phyloP scores from a whole-genome alignment of 176 grass and related monocot species.

The Eragrostis nindensis region DNA sequence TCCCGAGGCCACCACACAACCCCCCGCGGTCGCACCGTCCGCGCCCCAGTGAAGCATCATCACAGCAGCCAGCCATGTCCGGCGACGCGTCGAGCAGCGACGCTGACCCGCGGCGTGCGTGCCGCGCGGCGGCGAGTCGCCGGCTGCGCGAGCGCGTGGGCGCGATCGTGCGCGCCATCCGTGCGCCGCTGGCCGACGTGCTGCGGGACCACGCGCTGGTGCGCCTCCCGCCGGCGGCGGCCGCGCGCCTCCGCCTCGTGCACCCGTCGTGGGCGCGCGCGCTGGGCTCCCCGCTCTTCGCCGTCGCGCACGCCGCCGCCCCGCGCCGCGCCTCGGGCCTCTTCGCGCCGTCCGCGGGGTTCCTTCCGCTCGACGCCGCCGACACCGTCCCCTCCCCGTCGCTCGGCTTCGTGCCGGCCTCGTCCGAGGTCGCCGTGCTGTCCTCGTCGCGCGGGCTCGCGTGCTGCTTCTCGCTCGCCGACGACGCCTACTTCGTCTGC shows the following conservation, averaged over 20 bases:
- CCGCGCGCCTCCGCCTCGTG: conserved; percentile 47
- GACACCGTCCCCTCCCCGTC: conserved; percentile 34
- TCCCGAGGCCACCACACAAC: too few relatives aligned
- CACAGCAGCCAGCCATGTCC: conserved; percentile 19
- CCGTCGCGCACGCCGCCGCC: conserved; percentile 46
- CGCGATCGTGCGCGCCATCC: neutral
- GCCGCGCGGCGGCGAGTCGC: neutral
- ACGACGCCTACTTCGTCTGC: conserved; percentile 46
- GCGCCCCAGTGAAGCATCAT: neutral
- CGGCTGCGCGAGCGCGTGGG: conserved; percentile 14
- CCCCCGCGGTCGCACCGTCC: neutral
- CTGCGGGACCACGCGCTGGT: conserved; percentile 48
- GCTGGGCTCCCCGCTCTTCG: conserved; percentile 57
- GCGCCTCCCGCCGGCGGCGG: conserved; percentile 38
- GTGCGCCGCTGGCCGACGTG: conserved; percentile 47
- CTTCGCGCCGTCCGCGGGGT: conserved; percentile 20
- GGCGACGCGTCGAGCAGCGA: too few relatives aligned
- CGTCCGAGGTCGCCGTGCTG: conserved; percentile 17
- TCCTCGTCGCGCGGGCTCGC: conserved; percentile 56
- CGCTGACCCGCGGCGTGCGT: neutral
- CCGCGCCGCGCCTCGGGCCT: conserved; percentile 36
- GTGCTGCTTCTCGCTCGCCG: conserved; percentile 40
- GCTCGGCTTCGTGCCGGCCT: conserved; percentile 44
- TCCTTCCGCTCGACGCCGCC: conserved; percentile 37
- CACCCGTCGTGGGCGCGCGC: conserved; percentile 36